Percentiles rank a stretch among this genome's conserved stretches.
Evolutionary conservation across 2,329 filamentous ascomycete genomes (phyloP).

Genomic region (Penicillium glabrum): DNA sequence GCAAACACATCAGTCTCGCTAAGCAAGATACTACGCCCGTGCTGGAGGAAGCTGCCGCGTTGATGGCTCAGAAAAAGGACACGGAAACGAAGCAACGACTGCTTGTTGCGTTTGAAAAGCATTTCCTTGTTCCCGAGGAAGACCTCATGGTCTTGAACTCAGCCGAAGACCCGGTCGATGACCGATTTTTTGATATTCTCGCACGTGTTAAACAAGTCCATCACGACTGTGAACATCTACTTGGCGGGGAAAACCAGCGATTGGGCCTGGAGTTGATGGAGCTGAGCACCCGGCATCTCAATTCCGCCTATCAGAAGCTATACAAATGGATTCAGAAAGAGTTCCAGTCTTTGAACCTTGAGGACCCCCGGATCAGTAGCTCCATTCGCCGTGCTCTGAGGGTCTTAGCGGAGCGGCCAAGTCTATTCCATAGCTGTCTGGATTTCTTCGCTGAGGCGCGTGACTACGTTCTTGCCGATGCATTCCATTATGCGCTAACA

Average conservation of each 20-base stretch:
- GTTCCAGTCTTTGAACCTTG: conserved; percentile 87
- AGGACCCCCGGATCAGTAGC: conserved; percentile 87
- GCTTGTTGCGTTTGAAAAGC: conserved; percentile 71
- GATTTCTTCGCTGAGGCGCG: conserved; percentile 90
- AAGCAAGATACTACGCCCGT: conserved; percentile 72
- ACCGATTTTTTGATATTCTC: conserved; percentile 77
- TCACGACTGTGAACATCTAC: conserved; percentile 81
- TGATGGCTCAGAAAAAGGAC: conserved; percentile 71
- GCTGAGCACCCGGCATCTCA: conserved; percentile 80
- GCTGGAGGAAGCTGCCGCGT: conserved; percentile 71
- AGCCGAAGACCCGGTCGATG: conserved; percentile 77
- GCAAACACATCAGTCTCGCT: conserved; percentile 71
- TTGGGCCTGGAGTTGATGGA: conserved; percentile 90
- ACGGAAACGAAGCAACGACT: conserved; percentile 78
- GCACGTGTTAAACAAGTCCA: conserved; percentile 81
- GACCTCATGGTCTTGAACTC: conserved; percentile 75
- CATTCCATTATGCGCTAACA: conserved; percentile 85
- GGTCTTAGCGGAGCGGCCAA: conserved; percentile 84
- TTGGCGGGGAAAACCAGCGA: conserved; percentile 86
- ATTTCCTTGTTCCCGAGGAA: conserved; percentile 82
- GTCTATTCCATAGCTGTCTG: conserved; percentile 88
- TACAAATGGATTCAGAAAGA: conserved; percentile 94
- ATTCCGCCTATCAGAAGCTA: conserved; percentile 89
- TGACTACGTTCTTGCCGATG: conserved; percentile 81
- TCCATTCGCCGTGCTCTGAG: conserved; percentile 80